Evolutionary conservation across 176 grass and related monocot species (phyloP).

Genomic region (Poa annua): DNA sequence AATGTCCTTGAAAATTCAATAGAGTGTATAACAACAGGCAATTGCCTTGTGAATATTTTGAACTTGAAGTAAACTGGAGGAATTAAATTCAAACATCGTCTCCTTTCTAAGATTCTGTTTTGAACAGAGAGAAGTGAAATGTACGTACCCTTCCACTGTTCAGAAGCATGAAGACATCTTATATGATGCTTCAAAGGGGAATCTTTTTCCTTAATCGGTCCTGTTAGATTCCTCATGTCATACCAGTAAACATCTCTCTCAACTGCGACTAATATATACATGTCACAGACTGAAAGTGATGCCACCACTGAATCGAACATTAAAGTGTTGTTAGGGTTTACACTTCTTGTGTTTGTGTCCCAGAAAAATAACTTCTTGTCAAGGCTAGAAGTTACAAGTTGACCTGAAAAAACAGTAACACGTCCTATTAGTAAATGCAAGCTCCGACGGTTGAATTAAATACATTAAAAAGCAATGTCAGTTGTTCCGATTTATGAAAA

Average conservation of each 20-base stretch:
- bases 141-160: slow-evolving; percentile 54
- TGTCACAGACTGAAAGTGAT: slow-evolving; percentile 66
- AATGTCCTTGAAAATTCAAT: background rate
- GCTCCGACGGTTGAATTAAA: background rate
- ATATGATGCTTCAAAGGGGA: slow-evolving; percentile 56
- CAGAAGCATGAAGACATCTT: slow-evolving; percentile 58
- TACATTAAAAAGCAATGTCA: slow-evolving; percentile 25
- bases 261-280: slow-evolving; percentile 60
- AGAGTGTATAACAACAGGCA: background rate
- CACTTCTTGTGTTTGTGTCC: slow-evolving; percentile 50
- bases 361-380: slow-evolving; percentile 71
- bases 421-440: slow-evolving; percentile 23
- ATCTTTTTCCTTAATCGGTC: slow-evolving; percentile 50
- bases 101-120: background rate
- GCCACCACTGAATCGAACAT: slow-evolving; percentile 49
- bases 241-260: slow-evolving; percentile 55
- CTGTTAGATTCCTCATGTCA: slow-evolving; percentile 64
- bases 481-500: background rate
- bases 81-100: background rate
- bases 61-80: background rate
- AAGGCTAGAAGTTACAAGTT: slow-evolving; percentile 53
- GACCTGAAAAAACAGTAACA: slow-evolving; percentile 49
- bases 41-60: background rate
- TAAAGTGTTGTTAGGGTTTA: slow-evolving; percentile 22
- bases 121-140: slow-evolving; percentile 24